Base-by-base conservation (phyloP, 148 eudicot species). In the Rhododendron molle region DNA sequence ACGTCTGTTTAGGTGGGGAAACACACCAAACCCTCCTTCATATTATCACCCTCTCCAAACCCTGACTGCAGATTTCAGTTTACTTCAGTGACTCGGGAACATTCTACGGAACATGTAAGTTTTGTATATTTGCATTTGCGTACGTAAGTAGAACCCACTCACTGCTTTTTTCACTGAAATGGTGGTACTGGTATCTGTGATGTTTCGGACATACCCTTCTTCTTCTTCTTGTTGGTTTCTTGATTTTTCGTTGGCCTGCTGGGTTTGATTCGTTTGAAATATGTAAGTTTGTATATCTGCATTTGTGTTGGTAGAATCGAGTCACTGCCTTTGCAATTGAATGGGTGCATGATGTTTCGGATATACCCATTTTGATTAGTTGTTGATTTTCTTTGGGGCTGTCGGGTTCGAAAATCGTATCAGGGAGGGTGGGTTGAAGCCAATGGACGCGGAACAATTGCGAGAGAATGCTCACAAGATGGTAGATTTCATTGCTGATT, bases 401-500 rank as follows among this genome's bases (percentile, higher is more conserved):
- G 34, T 69, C 28, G 83, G 80, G 40, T 62, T 47, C 58, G 81
- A 82, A 40, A 69, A 60, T 46, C 26, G 44, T 83, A 5, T 79
- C 36, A 94, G 96, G 96, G 95, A 93, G 83, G 92, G 87, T 54
- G 88, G 78, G 46, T 90, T 96, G 94, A 96, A 94, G 87, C 88
- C 97, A 78, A 96, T 96, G 98, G 98, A 95, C 34, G 89, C 97
- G 34, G 99, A 96, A 78, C 97, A 96, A 71, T 76, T 96, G 83
- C 89, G 99, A 86, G 95, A 95, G 87, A 88, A 86, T 76, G 98
- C 91, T 26, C 98, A 95, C 92, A 89, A 92, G 89, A 96, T 96
- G 98, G 95, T 96, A 14, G 99, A 96, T 89, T 96, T 96, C 87
- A 91, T 96, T 87, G 99, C 99, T 86, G 99, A 96, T 89, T 96